A percentile compares a stretch with the other conserved stretches of the same genome.
Conservation (phyloP, 164 flowering plant species). For the Vitis labrusca region DNA sequence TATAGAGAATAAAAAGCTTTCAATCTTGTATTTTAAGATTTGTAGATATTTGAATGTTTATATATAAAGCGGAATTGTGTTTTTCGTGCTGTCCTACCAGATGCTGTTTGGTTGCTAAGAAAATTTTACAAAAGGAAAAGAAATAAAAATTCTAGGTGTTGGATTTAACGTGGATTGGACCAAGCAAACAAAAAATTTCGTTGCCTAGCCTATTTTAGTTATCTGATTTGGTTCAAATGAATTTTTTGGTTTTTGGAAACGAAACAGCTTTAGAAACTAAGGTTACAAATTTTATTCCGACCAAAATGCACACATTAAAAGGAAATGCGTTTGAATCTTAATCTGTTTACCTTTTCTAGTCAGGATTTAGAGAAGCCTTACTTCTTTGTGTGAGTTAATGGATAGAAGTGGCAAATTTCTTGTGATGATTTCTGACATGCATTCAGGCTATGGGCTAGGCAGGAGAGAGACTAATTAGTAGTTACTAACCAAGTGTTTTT, state of each 20-base stretch:
- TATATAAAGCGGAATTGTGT: neutral
- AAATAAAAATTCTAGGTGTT: neutral
- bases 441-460: too few relatives aligned
- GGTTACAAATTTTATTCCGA: too few relatives aligned
- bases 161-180: neutral
- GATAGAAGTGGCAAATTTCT: too few relatives aligned
- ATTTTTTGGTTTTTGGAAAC: neutral
- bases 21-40: too few relatives aligned
- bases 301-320: too few relatives aligned
- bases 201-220: neutral
- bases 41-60: too few relatives aligned
- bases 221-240: neutral
- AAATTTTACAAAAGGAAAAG: neutral
- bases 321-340: too few relatives aligned
- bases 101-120: neutral
- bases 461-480: neutral
- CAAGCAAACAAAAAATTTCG: neutral
- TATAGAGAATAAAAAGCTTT: neutral
- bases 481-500: constrained; percentile 2
- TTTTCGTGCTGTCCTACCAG: neutral
- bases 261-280: too few relatives aligned
- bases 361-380: too few relatives aligned
- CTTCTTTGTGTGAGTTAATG: too few relatives aligned
- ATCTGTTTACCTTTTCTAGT: too few relatives aligned
- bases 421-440: too few relatives aligned